These are phyloP conservation scores for Gossypium trilobum DNA, from an alignment of 441 rosid species.

Conservation along the genomic window DNA sequence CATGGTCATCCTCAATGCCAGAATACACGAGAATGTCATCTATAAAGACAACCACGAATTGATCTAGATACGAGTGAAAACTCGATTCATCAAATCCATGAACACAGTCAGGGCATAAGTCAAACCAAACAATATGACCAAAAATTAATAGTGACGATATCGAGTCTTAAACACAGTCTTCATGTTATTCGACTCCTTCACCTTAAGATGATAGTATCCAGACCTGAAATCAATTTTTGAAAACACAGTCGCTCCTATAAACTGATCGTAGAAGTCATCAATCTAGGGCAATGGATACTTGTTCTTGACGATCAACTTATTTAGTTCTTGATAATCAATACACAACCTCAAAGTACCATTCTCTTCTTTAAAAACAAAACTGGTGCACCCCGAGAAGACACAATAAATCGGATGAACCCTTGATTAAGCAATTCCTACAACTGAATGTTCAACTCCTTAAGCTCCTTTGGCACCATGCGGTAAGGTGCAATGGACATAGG, in stretches of 20 bases:
- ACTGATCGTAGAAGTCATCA: not conserved
- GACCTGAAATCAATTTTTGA: not conserved
- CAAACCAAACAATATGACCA: not conserved
- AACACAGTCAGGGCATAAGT: not conserved
- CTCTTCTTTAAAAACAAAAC: not conserved
- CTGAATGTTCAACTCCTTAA: not conserved
- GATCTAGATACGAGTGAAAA: too few relatives aligned
- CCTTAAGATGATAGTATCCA: not conserved
- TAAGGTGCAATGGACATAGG: too few relatives aligned
- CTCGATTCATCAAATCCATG: too few relatives aligned
- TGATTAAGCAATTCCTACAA: not conserved
- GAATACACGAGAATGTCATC: too few relatives aligned
- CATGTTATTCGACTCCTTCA: not conserved
- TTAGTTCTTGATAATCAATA: not conserved
- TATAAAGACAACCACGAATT: too few relatives aligned
- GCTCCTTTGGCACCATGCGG: not conserved
- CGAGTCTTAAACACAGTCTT: not conserved
- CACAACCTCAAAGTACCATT: not conserved
- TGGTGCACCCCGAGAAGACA: not conserved
- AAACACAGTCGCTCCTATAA: not conserved
- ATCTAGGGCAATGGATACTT: not conserved
- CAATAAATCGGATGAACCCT: not conserved
- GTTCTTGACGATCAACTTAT: not conserved
- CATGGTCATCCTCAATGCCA: not conserved
- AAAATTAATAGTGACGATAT: too few relatives aligned